Evolutionary conservation across 2,329 filamentous ascomycete species (phyloP), one percentile per base, ranked within the genome.

Genomic region (Neonectria faginata): DNA sequence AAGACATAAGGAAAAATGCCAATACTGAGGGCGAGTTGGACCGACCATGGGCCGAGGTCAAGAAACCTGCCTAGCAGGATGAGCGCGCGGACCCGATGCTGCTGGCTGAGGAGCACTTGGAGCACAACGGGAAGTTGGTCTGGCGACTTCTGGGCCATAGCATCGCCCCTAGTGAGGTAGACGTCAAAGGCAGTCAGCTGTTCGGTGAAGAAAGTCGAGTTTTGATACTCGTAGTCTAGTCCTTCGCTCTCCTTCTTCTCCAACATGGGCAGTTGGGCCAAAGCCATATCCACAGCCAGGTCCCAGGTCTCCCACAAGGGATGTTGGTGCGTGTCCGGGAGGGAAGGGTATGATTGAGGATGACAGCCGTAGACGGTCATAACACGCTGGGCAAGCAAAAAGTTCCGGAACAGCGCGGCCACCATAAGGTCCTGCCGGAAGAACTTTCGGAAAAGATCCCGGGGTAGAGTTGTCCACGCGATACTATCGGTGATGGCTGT

Each of bases 1-100:
- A 99, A 83, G n/a, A 99, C 96, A 76, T 99, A 99, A 0, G 96
- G 96, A 79, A 99, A 99, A 67, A 99, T 99, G 25, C 96, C 96
- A 66, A 99, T 99, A 78, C 94, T 97, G 16, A 99, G 85, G 16
- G 96, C 96, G 44, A 99, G 88, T 77, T 98, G 96, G n/a, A 99
- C 96, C 31, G 96, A 97, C 96, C 96, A 99, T 0, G 96, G 96
- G 0, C 96, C 96, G 42, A 98, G 87, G 74, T 99, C 96, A 20
- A 99, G 84, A 78, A 99, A 99, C 70, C 94, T 93, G 62, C 94
- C 96, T 0, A 99, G 85, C 7, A 99, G 83, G 57, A 99, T 97
- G 67, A 99, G 85, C 16, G 96, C 96, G 54, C 96, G 87, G 27
- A 99, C 88, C 70, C 96, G 86, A 77, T 99, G 96, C 64, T 97